phyloP scores from a whole-genome alignment of 1,139 yeast genomes.

The Geotrichum aggregatum region DNA sequence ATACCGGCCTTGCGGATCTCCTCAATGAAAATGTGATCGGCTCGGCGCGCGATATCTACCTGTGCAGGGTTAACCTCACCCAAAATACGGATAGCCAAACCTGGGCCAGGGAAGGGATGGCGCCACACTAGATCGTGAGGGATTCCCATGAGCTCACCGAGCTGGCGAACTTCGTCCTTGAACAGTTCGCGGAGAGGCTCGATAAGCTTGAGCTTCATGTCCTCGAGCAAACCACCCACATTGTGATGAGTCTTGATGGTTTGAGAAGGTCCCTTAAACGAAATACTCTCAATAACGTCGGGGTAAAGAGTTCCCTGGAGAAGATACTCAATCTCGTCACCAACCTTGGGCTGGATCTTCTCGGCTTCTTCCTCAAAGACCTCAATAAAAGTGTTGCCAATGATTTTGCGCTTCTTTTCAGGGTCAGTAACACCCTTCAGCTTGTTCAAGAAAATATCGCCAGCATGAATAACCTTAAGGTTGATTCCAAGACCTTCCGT shows the following conservation, averaged over 20 bases:
- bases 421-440: constrained; percentile 96
- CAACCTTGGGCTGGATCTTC: constrained; percentile 73
- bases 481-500: constrained; percentile 92
- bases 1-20: constrained; percentile 92
- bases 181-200: constrained; percentile 98
- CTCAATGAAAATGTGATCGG: constrained; percentile 91
- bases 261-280: constrained; percentile 99
- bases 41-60: constrained; percentile 94
- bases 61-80: constrained; percentile 94
- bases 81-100: constrained; percentile 94
- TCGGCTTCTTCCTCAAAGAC: constrained; percentile 96
- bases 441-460: constrained; percentile 79
- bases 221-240: constrained; percentile 95
- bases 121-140: constrained; percentile 98
- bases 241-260: constrained; percentile 99
- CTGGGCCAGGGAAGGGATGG: constrained; percentile 99
- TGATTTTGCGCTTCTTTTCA: constrained; percentile 96
- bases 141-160: constrained; percentile 91
- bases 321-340: constrained; percentile 83
- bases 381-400: constrained; percentile 95
- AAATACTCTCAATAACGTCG: constrained; percentile 95
- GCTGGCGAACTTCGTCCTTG: constrained; percentile 96
- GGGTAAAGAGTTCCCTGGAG: constrained; percentile 98
- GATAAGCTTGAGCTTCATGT: constrained; percentile 95
- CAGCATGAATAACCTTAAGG: constrained; percentile 89